A percentile compares a stretch with the other conserved stretches of the same genome.
These are phyloP conservation scores for Torulaspora microellipsoides DNA, from an alignment of 805 yeast species.

Conservation along the genomic window DNA sequence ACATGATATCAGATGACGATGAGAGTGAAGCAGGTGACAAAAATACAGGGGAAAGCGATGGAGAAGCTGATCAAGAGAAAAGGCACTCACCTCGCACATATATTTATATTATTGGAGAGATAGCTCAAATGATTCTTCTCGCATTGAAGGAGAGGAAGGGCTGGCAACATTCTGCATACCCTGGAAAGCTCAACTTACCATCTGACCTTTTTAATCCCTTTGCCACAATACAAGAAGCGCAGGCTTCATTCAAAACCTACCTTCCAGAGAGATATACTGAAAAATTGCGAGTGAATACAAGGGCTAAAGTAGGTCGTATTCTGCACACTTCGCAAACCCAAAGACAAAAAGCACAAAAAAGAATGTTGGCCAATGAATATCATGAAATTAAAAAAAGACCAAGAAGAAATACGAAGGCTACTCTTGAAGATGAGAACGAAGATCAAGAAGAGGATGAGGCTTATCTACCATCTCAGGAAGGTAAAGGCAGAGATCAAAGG, in stretches of 20 bases:
- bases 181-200: conserved; percentile 68
- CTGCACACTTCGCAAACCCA: conserved; percentile 29
- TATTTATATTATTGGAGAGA: conserved; percentile 66
- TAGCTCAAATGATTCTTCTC: conserved; percentile 62
- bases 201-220: conserved; percentile 66
- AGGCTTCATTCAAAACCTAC: conserved; percentile 49
- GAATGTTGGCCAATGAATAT: conserved; percentile 25
- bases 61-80: conserved; percentile 10
- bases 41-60: conserved; percentile 20
- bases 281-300: conserved; percentile 35
- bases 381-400: conserved; percentile 13
- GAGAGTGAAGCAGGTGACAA: conserved; percentile 21
- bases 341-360: conserved; percentile 30
- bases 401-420: conserved; percentile 9
- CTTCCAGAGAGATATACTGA: conserved; percentile 46
- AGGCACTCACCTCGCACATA: conserved; percentile 12
- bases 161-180: conserved; percentile 78
- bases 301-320: conserved; percentile 32
- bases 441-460: conserved; percentile 21
- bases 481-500: conserved; percentile 8
- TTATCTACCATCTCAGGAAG: conserved; percentile 14
- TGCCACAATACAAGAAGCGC: conserved; percentile 53
- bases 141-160: conserved; percentile 51
- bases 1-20: conserved; percentile 41
- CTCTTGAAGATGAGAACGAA: conserved; percentile 15